These are phyloP conservation scores for Coemansia sp. DNA, from an alignment of 192 early-diverging fungal species.

Conservation along the genomic window DNA sequence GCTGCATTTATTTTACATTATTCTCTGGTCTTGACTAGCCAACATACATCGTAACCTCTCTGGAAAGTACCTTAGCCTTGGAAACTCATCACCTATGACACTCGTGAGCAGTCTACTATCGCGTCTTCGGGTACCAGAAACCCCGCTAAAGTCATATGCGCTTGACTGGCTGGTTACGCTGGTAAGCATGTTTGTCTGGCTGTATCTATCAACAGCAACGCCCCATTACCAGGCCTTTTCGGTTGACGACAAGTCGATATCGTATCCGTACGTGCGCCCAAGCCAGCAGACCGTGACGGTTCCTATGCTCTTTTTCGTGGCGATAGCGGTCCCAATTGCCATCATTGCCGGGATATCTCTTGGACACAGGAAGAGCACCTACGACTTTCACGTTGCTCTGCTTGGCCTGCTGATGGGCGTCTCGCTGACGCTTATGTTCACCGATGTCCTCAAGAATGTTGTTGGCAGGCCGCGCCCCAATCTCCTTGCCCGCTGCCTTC, in stretches of 20 bases:
- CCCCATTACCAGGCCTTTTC: slow-evolving; percentile 75
- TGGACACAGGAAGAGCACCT: slow-evolving; percentile 30
- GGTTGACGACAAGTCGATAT: slow-evolving; percentile 66
- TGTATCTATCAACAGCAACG: slow-evolving; percentile 57
- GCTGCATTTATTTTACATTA: slow-evolving; percentile 9
- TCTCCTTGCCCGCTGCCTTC: slow-evolving; percentile 58
- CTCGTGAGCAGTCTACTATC: background rate
- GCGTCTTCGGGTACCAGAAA: slow-evolving; percentile 11
- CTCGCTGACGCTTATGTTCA: slow-evolving; percentile 55
- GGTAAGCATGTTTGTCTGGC: slow-evolving; percentile 59
- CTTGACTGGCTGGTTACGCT: slow-evolving; percentile 61
- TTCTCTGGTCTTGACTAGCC: too few species aligned
- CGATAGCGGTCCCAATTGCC: slow-evolving; percentile 28
- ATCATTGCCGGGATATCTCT: slow-evolving; percentile 23
- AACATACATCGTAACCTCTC: too few species aligned
- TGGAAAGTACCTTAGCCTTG: too few species aligned
- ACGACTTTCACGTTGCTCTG: slow-evolving; percentile 55
- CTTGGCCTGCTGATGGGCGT: slow-evolving; percentile 55
- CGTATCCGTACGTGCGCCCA: slow-evolving; percentile 57
- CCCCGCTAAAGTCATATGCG: slow-evolving; percentile 32
- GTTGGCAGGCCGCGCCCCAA: slow-evolving; percentile 67
- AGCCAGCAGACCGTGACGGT: slow-evolving; percentile 44
- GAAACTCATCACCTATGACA: background rate
- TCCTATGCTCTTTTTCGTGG: slow-evolving; percentile 35
- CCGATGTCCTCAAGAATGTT: slow-evolving; percentile 58